Base-by-base conservation (phyloP, 2,329 filamentous ascomycete genomes). In the Colletotrichum neosansevieriae region DNA sequence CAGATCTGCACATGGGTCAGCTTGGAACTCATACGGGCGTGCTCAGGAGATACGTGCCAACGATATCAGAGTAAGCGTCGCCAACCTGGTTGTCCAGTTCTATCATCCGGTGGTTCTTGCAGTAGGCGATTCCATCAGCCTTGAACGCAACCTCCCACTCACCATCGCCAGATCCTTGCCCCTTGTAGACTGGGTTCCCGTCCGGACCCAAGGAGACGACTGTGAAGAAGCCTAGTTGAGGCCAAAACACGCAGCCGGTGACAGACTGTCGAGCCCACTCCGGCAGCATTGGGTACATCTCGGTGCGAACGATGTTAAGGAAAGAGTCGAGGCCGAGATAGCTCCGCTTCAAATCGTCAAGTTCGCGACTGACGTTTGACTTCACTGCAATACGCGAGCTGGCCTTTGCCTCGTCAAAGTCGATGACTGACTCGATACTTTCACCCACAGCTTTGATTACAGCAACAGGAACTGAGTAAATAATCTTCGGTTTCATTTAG, bases 161-260 rank as follows among this genome's bases (percentile, higher is more conserved):
- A 63, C 89, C 89, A 15, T 84, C 82, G 1, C 81, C 75, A 3
- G 82, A 76, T 0, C 84, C 83, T 66, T 86, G 82, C 1, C 92
- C 92, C 72, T 89, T 85, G 72, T 91, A 94, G 11, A 87, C 81
- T 0, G 88, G 86, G 53, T 84, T 80, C 0, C 88, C 88, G 2
- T 86, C 89, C 1, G 84, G 80, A 5, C 38, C 17, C 6, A 60
- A 10, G 34, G 74, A 69, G 15, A 97, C 89, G 0, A 91, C 89
- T 2, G 94, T 92, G 42, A 98, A 86, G 75, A 98, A 99, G 0
- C 96, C 96, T 42, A 98, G 88, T 74, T 97, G 94, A 0, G 94
- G 95, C 70, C 97, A 92, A 76, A 96, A 97, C 17, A 96, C 91
- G 70, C 97, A 97, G 62, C 94, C 94, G 38, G 85, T 83, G 13